Evolutionary conservation across 1,284 basidiomycete genomes (phyloP).

Genomic region (Heterobasidion annosum): DNA sequence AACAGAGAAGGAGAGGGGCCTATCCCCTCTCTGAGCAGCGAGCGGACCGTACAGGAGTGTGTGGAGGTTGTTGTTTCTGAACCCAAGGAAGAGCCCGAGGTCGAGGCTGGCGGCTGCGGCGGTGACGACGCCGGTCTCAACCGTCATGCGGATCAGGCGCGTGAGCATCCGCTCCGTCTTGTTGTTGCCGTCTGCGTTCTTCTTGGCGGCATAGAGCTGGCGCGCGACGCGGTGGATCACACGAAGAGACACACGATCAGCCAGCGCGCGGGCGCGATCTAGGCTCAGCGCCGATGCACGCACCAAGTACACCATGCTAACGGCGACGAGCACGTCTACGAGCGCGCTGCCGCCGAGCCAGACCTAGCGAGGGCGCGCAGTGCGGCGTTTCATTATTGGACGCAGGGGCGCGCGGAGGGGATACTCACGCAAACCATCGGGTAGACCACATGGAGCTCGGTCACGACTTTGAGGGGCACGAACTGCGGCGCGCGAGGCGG

Average conservation of each 20-base stretch:
- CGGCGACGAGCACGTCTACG: background rate
- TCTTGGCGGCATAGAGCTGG: background rate
- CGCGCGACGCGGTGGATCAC: background rate
- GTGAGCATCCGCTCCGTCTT: slow-evolving; percentile 7
- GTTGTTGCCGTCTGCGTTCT: background rate
- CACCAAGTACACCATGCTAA: slow-evolving; percentile 1
- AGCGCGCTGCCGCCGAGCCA: slow-evolving; percentile 2
- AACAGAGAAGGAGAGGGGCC: background rate
- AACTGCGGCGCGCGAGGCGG: too few species aligned
- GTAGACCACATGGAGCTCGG: background rate
- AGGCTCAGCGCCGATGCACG: background rate
- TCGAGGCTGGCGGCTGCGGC: slow-evolving; percentile 10
- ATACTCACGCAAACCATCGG: background rate
- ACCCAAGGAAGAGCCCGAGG: slow-evolving; percentile 10
- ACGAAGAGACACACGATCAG: background rate
- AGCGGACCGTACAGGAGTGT: slow-evolving; percentile 8
- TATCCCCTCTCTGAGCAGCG: background rate
- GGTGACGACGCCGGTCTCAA: slow-evolving; percentile 14
- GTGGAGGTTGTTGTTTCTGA: slow-evolving; percentile 8
- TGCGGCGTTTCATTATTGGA: too few species aligned
- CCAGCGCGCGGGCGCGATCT: background rate
- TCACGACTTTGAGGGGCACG: background rate
- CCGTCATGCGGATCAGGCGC: slow-evolving; percentile 12
- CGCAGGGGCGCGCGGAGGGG: too few species aligned
- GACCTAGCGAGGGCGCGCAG: background rate